Conservation (phyloP, 129 eudicot genomes). For the Gnaphalium uliginosum region DNA sequence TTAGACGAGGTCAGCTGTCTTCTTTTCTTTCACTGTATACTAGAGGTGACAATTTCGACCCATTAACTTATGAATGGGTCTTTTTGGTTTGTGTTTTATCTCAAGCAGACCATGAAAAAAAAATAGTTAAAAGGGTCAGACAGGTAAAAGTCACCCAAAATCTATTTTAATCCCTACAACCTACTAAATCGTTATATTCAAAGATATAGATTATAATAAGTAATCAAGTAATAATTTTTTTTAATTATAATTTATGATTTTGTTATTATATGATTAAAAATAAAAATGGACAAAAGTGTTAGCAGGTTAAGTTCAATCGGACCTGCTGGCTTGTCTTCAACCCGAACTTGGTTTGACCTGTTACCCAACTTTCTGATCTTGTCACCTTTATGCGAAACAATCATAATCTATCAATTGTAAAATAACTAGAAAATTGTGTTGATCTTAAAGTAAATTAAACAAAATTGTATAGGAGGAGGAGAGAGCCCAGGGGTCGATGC, state of each 20-base stretch:
- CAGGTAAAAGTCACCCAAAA: not conserved
- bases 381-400: not conserved
- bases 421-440: not conserved
- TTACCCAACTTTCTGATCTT: not conserved
- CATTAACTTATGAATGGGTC: not conserved
- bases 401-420: not conserved
- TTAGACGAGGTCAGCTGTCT: constrained; percentile 71
- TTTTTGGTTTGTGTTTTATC: not conserved
- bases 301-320: not conserved
- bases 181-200: not conserved
- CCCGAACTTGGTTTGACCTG: not conserved
- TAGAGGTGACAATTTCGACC: not conserved
- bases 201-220: not conserved
- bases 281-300: not conserved
- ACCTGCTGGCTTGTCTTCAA: not conserved
- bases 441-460: not conserved
- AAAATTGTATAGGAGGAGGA: constrained; percentile 25
- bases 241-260: not conserved
- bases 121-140: not conserved
- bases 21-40: not conserved
- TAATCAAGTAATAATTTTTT: no score
- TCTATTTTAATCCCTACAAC: not conserved
- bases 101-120: not conserved
- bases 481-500: constrained; percentile 73
- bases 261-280: not conserved